phyloP scores from a whole-genome alignment of 2,329 filamentous ascomycete species.

The Colletotrichum kahawae region DNA sequence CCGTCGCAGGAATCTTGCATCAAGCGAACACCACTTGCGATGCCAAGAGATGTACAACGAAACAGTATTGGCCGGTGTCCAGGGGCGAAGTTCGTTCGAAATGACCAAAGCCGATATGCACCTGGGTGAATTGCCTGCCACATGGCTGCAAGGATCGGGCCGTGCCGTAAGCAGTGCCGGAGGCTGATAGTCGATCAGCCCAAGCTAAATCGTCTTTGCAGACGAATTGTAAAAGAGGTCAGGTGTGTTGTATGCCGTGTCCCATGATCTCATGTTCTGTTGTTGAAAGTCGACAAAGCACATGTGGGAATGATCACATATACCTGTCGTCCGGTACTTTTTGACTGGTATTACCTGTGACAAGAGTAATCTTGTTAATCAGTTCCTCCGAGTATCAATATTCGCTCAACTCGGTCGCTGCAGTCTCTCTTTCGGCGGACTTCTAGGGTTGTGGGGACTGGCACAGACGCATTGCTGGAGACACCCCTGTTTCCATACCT shows the following conservation, averaged over 20 bases:
- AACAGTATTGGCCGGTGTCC: background rate
- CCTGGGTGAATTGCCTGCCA: background rate
- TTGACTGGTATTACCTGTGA: background rate
- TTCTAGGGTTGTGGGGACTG: background rate
- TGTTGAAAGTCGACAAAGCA: background rate
- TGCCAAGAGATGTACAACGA: background rate
- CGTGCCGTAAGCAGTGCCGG: background rate
- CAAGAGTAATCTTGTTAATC: background rate
- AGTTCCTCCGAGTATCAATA: background rate
- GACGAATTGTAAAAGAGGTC: background rate
- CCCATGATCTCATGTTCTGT: background rate
- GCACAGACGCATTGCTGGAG: background rate
- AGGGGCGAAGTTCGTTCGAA: background rate
- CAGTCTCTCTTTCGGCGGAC: background rate
- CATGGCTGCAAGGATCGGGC: background rate
- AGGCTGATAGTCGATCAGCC: background rate
- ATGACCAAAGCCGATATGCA: background rate
- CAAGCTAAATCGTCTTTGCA: background rate
- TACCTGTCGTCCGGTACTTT: background rate
- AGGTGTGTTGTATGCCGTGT: background rate
- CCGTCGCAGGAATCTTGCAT: background rate
- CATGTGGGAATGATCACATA: background rate
- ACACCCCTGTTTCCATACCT: no score
- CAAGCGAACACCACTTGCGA: background rate
- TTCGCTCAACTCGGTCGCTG: background rate